phyloP scores from a whole-genome alignment of 805 yeast species.

The Wickerhamomyces bisporus region DNA sequence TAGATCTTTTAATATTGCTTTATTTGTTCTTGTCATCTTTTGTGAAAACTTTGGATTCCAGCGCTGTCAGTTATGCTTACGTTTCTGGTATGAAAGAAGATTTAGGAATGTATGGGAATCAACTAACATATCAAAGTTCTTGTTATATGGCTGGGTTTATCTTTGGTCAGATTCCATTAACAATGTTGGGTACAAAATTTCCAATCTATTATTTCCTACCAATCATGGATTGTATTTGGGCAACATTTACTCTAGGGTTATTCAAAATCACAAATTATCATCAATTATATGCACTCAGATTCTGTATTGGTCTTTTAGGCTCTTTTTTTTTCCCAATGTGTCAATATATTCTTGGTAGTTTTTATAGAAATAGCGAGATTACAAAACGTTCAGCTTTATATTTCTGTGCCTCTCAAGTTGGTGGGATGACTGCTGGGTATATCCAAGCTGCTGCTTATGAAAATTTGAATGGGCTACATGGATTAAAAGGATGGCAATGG shows the following conservation, averaged over 20 bases:
- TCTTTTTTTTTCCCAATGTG: constrained; percentile 29
- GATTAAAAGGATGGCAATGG: constrained; percentile 48
- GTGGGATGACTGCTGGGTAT: constrained; percentile 40
- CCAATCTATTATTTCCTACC: constrained; percentile 18
- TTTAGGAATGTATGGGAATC: constrained; percentile 50
- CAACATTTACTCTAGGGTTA: constrained; percentile 12
- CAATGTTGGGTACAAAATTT: constrained; percentile 17
- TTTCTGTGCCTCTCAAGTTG: constrained; percentile 37
- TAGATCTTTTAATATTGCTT: constrained; percentile 46
- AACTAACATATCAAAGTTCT: constrained; percentile 24
- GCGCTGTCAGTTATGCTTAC: constrained; percentile 59
- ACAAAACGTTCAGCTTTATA: constrained; percentile 27
- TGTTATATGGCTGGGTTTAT: constrained; percentile 19
- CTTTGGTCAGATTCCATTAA: constrained; percentile 22
- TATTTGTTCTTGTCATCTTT: constrained; percentile 58
- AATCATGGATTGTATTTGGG: constrained; percentile 16
- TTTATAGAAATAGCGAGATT: constrained; percentile 30
- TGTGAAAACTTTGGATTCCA: constrained; percentile 57
- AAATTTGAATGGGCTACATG: constrained; percentile 33
- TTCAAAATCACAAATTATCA: constrained; percentile 11
- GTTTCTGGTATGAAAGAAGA: constrained; percentile 55
- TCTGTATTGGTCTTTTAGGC: constrained; percentile 30
- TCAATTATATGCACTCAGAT: constrained; percentile 27
- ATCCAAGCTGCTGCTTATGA: constrained; percentile 16
- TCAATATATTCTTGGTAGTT: constrained; percentile 29